A percentile compares a stretch with the other conserved stretches of the same genome.
phyloP scores from a whole-genome alignment of 1,139 yeast genomes.

The Candida glucosophila region DNA sequence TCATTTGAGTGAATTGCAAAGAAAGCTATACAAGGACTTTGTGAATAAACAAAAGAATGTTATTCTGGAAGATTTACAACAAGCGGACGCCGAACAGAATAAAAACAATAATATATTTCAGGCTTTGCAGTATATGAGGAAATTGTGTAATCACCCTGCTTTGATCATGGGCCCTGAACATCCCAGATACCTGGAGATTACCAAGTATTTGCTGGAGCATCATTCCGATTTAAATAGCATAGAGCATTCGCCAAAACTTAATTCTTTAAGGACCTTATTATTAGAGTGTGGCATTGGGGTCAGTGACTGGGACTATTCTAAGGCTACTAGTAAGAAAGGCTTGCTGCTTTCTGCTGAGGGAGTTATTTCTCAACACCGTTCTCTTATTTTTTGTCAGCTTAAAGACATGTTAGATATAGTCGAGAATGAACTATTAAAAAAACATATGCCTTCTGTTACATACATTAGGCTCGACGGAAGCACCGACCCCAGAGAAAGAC shows the following conservation, averaged over 20 bases:
- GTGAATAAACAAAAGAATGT: constrained; percentile 76
- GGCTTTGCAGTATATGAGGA: constrained; percentile 94
- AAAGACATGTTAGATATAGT: constrained; percentile 98
- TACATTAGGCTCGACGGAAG: constrained; percentile 94
- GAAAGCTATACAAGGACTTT: constrained; percentile 79
- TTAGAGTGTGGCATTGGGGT: constrained; percentile 93
- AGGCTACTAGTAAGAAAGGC: constrained; percentile 18
- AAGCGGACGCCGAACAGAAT: constrained; percentile 31
- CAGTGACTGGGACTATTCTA: constrained; percentile 34
- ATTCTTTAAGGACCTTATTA: constrained; percentile 73
- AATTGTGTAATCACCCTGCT: constrained; percentile 94
- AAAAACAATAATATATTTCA: constrained; percentile 93
- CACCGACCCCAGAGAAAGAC: constrained; percentile 89
- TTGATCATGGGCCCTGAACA: constrained; percentile 79
- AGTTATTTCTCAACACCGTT: constrained; percentile 92
- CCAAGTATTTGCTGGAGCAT: constrained; percentile 47
- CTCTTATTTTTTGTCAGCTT: constrained; percentile 89
- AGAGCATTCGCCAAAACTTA: constrained; percentile 82
- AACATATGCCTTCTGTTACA: constrained; percentile 82
- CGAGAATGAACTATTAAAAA: constrained; percentile 77
- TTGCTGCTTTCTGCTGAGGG: constrained; percentile 45
- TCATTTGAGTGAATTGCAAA: constrained; percentile 86
- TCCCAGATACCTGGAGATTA: constrained; percentile 70
- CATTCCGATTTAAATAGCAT: constrained; percentile 61
- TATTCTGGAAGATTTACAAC: constrained; percentile 52